phyloP scores from a whole-genome alignment of 164 flowering plant genomes.

The Chimonanthus praecox region DNA sequence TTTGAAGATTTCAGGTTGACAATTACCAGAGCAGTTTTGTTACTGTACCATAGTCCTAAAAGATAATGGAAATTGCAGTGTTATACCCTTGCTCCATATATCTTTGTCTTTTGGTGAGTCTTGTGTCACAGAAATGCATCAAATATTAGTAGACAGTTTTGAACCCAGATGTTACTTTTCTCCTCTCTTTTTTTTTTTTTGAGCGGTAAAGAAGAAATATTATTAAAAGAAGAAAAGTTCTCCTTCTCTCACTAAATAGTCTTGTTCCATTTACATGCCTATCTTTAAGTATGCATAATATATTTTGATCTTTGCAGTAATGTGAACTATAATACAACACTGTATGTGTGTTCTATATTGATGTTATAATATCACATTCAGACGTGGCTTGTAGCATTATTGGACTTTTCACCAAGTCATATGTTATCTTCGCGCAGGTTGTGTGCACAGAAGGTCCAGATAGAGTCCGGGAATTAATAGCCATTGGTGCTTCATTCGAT shows the following conservation, averaged over 20 bases:
- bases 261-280: background rate
- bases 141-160: too few species aligned
- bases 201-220: too few species aligned
- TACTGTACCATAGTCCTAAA: background rate
- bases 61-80: background rate
- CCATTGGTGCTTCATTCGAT: constrained; percentile 98
- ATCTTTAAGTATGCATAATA: background rate
- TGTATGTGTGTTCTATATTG: background rate
- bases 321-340: background rate
- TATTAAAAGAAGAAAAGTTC: too few species aligned
- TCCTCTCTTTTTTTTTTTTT: background rate
- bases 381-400: background rate
- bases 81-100: background rate
- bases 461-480: constrained; percentile 82
- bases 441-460: constrained; percentile 99
- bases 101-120: background rate
- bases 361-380: background rate
- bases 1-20: background rate
- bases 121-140: background rate
- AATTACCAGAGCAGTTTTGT: background rate
- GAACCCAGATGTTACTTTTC: background rate
- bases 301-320: background rate
- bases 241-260: background rate
- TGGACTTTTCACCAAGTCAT: constrained; percentile 10
- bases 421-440: constrained; percentile 44